Base-by-base conservation (phyloP, 495 filamentous ascomycete species). In the Neurospora sp. region DNA sequence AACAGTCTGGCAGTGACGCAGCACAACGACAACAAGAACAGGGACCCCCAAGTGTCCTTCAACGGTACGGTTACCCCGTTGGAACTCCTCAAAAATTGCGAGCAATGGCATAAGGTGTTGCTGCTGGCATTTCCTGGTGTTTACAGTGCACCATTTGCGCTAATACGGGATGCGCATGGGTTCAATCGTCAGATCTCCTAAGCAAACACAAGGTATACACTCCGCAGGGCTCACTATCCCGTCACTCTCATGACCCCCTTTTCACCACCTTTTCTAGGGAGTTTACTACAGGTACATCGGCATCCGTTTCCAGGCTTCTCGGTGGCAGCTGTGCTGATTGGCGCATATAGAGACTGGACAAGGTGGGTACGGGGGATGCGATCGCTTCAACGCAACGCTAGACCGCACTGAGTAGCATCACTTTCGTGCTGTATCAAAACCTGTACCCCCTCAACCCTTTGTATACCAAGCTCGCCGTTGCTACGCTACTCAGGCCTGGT, bases 331-430 rank as follows among this genome's bases (percentile, higher is more conserved):
- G 72, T 74, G 75, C 71, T 42, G 70, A 75, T 69, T 37, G 23
- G 27, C 71, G 41, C 5, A 72, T 35, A 38, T 39, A 73, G 69
- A 73, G 71, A 74, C 71, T 70, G 72, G 39, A 72, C 70, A 39
- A 73, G 72, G 70, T 69, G 44, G 71, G n/a, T n/a, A n/a, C n/a
- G n/a, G n/a, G n/a, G n/a, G n/a, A n/a, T n/a, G n/a, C n/a, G n/a
- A 75, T 75, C 73, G 72, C 72, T 78, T 74, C 74, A 73, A 74
- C 74, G 75, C 71, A 74, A 71, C 70, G 41, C 54, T 66, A 66
- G 31, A 66, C 27, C 27, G 23, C 27, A 66, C 31, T 1, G 14
- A 66, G 54, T 66, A 66, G 54, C 54, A 35, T 66, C 27, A 66
- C 54, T 37, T 35, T 27, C 54, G 27, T 16, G 54, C 54, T 62